Evolutionary conservation across 345 rosid species (phyloP).

Genomic region (Raphanus raphanistrum): DNA sequence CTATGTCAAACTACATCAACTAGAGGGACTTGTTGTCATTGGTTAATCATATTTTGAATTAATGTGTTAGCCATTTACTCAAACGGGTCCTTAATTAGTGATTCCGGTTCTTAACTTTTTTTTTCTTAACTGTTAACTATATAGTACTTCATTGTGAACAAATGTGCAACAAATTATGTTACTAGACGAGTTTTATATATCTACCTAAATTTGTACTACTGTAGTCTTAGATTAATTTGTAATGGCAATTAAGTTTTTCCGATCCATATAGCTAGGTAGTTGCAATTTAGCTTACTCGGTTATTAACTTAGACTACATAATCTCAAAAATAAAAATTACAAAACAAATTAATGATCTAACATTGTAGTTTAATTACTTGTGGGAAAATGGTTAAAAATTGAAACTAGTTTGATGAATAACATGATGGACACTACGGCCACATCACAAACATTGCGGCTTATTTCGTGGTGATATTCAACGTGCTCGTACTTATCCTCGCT

Average conservation of each 20-base stretch:
- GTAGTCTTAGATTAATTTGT: background rate
- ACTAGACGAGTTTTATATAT: background rate
- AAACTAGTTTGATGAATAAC: slow-evolving; percentile 20
- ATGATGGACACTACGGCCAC: slow-evolving; percentile 24
- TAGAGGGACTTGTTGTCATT: too few relatives aligned
- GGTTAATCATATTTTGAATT: too few relatives aligned
- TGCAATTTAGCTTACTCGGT: background rate
- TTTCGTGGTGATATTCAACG: slow-evolving; percentile 17
- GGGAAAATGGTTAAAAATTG: background rate
- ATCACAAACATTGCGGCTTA: slow-evolving; percentile 29
- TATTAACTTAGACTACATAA: background rate
- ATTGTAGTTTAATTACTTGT: background rate
- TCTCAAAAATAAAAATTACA: too few relatives aligned
- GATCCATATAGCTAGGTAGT: background rate
- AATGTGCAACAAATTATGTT: background rate
- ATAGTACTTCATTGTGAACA: background rate
- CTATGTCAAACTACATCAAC: background rate
- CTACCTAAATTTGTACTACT: background rate
- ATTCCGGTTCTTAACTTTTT: too few relatives aligned
- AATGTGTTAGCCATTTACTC: too few relatives aligned
- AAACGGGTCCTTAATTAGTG: too few relatives aligned
- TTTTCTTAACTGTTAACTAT: too few relatives aligned
- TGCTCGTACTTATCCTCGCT: slow-evolving; percentile 12
- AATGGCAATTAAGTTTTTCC: background rate
- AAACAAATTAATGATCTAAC: background rate